These are phyloP conservation scores for Talaromyces nanjingensis DNA, from an alignment of 495 filamentous ascomycete genomes.

Conservation along the genomic window DNA sequence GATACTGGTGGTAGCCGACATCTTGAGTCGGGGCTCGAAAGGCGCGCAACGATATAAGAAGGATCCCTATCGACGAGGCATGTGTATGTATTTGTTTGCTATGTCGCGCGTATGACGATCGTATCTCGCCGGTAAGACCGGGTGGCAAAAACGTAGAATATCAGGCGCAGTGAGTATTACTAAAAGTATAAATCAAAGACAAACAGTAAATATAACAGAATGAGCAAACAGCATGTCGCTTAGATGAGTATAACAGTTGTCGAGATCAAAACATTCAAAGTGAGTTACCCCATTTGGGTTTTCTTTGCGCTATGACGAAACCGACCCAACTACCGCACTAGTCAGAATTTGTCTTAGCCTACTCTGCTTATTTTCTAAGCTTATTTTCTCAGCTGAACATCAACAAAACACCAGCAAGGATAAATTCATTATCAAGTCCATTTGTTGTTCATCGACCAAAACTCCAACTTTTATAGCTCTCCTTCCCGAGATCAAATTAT, in stretches of 20 bases:
- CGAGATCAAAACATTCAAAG: background rate
- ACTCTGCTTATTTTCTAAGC: background rate
- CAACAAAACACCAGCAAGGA: background rate
- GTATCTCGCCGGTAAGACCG: background rate
- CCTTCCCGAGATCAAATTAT: background rate
- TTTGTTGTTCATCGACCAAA: background rate
- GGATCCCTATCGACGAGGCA: background rate
- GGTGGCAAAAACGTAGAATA: background rate
- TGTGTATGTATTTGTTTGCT: background rate
- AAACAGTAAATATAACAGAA: background rate
- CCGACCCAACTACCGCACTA: background rate
- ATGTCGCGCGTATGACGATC: background rate
- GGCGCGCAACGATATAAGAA: background rate
- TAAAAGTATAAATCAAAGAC: background rate
- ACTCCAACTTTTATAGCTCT: background rate
- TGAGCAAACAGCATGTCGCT: background rate
- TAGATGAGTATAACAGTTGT: background rate
- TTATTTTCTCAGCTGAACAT: background rate
- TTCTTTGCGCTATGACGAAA: constrained; percentile 2
- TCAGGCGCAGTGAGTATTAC: background rate
- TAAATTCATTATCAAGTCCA: background rate
- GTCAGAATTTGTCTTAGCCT: background rate
- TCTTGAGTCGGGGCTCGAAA: background rate
- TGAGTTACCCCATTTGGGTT: background rate
- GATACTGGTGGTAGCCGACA: background rate